Conservation (phyloP, 1,139 yeast genomes). For the Debaryomyces robertsiae region DNA sequence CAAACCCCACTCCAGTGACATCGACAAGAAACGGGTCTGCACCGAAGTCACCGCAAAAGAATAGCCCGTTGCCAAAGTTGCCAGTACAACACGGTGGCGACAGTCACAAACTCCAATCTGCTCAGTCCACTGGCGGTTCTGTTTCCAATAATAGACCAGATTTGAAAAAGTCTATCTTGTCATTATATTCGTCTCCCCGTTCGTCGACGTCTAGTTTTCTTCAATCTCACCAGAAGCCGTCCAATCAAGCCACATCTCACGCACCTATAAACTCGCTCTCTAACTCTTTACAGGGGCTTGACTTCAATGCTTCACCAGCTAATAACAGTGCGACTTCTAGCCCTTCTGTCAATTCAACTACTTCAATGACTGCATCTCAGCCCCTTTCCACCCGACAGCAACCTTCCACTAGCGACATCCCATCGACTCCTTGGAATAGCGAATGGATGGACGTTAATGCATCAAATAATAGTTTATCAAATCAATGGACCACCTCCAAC, state of each 20-base stretch:
- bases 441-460: slow-evolving; percentile 39
- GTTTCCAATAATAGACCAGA: slow-evolving; percentile 49
- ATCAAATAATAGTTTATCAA: slow-evolving; percentile 7
- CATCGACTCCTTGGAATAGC: slow-evolving; percentile 29
- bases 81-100: slow-evolving; percentile 23
- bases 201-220: slow-evolving; percentile 39
- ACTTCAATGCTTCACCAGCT: slow-evolving; percentile 21
- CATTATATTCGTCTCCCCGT: slow-evolving; percentile 78
- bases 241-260: slow-evolving; percentile 9
- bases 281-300: slow-evolving; percentile 40
- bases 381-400: slow-evolving; percentile 11
- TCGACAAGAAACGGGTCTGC: slow-evolving; percentile 1
- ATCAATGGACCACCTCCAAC: slow-evolving; percentile 17
- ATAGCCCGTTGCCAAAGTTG: slow-evolving; percentile 10
- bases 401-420: slow-evolving; percentile 3
- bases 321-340: slow-evolving; percentile 10
- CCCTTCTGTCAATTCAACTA: slow-evolving; percentile 5
- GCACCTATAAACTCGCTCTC: slow-evolving; percentile 25
- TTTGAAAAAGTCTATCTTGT: slow-evolving; percentile 84
- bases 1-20: slow-evolving; percentile 8
- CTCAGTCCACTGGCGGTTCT: slow-evolving; percentile 40
- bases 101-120: slow-evolving; percentile 25
- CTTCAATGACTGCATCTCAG: slow-evolving; percentile 11
- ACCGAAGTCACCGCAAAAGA: slow-evolving; percentile 3
- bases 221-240: slow-evolving; percentile 26